phyloP scores from a whole-genome alignment of 2,329 filamentous ascomycete genomes.

The Paecilomyces formosus region DNA sequence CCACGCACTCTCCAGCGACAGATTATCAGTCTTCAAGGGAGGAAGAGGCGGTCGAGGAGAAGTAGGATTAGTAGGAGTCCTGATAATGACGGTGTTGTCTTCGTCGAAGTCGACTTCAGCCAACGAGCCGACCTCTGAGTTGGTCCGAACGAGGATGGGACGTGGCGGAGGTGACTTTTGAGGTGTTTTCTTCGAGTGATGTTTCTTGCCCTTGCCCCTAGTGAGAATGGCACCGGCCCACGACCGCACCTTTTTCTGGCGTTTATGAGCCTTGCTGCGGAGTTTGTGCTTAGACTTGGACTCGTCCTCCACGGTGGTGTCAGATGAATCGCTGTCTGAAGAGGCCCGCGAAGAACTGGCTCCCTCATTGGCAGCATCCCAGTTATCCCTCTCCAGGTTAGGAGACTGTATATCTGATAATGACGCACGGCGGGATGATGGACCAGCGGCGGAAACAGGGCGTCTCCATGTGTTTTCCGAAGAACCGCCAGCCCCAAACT shows the following conservation, averaged over 20 bases:
- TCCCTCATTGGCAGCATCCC: not conserved
- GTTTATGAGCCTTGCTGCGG: slow-evolving; percentile 36
- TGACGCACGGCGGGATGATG: slow-evolving; percentile 9
- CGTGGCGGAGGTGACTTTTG: slow-evolving; percentile 37
- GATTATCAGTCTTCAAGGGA: slow-evolving; percentile 10
- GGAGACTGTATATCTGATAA: slow-evolving; percentile 6
- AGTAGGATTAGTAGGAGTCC: slow-evolving; percentile 32
- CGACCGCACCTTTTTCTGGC: slow-evolving; percentile 67
- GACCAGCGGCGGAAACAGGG: slow-evolving; percentile 32
- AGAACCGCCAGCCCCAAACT: slow-evolving; percentile 9
- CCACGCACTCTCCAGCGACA: slow-evolving; percentile 31
- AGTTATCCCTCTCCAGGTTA: slow-evolving; percentile 4
- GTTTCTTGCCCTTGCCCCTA: slow-evolving; percentile 39
- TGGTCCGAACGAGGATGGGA: slow-evolving; percentile 32
- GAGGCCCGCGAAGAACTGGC: slow-evolving; percentile 19
- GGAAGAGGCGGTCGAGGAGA: slow-evolving; percentile 18
- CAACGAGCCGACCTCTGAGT: slow-evolving; percentile 34
- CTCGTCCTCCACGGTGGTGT: slow-evolving; percentile 20
- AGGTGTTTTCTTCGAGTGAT: slow-evolving; percentile 34
- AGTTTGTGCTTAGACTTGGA: slow-evolving; percentile 9
- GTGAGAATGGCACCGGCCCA: slow-evolving; percentile 48
- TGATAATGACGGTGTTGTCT: slow-evolving; percentile 41
- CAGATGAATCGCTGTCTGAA: slow-evolving; percentile 17
- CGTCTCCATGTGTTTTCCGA: slow-evolving; percentile 23
- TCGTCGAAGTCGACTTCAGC: slow-evolving; percentile 43